Conservation (phyloP, 2,329 filamentous ascomycete genomes). For the Diplodia seriata region DNA sequence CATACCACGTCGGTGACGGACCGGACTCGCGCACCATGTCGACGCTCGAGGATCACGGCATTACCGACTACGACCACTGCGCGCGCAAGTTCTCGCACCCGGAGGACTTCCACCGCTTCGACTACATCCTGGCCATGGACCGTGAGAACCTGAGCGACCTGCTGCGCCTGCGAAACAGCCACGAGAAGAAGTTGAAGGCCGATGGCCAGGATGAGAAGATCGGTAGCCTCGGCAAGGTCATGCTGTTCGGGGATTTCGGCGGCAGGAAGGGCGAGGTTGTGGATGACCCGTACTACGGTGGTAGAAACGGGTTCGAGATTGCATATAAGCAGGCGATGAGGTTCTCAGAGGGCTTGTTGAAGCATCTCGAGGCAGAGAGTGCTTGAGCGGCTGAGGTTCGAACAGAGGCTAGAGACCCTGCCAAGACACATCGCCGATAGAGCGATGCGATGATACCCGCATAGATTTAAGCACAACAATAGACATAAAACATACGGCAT, state of each 20-base stretch:
- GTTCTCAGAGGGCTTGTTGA: slow-evolving; percentile 79
- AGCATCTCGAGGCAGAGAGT: slow-evolving; percentile 56
- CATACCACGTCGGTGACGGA: slow-evolving; percentile 78
- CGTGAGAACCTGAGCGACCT: slow-evolving; percentile 77
- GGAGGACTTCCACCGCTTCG: slow-evolving; percentile 82
- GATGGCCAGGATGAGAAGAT: slow-evolving; percentile 45
- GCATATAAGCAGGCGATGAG: slow-evolving; percentile 84
- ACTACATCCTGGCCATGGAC: slow-evolving; percentile 97
- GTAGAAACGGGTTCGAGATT: slow-evolving; percentile 76
- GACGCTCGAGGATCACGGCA: slow-evolving; percentile 75
- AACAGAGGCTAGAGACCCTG: neutral
- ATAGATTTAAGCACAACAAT: slow-evolving; percentile 5
- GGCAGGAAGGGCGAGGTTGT: slow-evolving; percentile 70
- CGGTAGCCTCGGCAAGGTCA: slow-evolving; percentile 61
- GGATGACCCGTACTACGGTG: slow-evolving; percentile 93
- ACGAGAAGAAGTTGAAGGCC: slow-evolving; percentile 52
- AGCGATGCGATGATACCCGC: slow-evolving; percentile 28
- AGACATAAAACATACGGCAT: neutral
- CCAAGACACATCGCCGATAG: slow-evolving; percentile 2
- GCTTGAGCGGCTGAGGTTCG: neutral
- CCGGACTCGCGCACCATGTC: slow-evolving; percentile 86
- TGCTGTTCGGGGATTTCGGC: slow-evolving; percentile 86
- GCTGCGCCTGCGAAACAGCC: slow-evolving; percentile 62
- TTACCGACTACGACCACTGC: slow-evolving; percentile 76
- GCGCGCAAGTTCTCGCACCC: slow-evolving; percentile 73